Conservation (phyloP, 2,329 filamentous ascomycete genomes). For the Neopestalotiopsis sp. region DNA sequence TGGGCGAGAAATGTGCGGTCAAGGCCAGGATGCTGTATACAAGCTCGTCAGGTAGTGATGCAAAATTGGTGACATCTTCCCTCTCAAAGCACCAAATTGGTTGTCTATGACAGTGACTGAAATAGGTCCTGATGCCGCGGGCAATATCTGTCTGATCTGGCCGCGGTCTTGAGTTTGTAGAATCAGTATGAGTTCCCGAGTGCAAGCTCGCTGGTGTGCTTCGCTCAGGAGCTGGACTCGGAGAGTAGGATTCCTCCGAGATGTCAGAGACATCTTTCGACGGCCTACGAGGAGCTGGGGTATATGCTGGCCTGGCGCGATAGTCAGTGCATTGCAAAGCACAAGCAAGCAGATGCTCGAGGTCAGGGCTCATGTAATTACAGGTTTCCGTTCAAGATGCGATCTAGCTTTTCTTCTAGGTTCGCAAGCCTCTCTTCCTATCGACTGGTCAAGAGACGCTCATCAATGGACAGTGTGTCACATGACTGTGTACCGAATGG, state of each 20-base stretch:
- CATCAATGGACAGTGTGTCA: slow-evolving; percentile 10
- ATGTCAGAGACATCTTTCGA: slow-evolving; percentile 37
- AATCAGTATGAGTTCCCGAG: slow-evolving; percentile 33
- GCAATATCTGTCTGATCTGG: slow-evolving; percentile 40
- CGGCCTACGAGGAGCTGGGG: slow-evolving; percentile 27
- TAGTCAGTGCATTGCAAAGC: slow-evolving; percentile 35
- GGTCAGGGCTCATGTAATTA: slow-evolving; percentile 28
- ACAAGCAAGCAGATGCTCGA: slow-evolving; percentile 7
- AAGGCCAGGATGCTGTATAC: slow-evolving; percentile 47
- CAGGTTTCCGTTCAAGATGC: slow-evolving; percentile 50
- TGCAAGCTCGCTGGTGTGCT: slow-evolving; percentile 30
- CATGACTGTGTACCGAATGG: slow-evolving; percentile 46
- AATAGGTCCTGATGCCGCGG: slow-evolving; percentile 44
- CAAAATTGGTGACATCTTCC: slow-evolving; percentile 44
- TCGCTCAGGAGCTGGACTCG: slow-evolving; percentile 33
- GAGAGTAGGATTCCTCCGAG: slow-evolving; percentile 43
- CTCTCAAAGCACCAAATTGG: slow-evolving; percentile 52
- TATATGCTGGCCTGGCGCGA: slow-evolving; percentile 36
- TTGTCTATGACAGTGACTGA: slow-evolving; percentile 49
- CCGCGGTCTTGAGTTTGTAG: slow-evolving; percentile 34
- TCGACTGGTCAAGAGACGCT: slow-evolving; percentile 2
- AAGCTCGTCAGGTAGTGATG: slow-evolving; percentile 45
- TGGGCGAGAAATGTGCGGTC: slow-evolving; percentile 44
- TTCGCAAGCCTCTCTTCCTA: slow-evolving; percentile 57
- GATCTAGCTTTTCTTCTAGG: slow-evolving; percentile 58